Evolutionary conservation across 2,329 filamentous ascomycete genomes (phyloP), one percentile per base, ranked within the genome.

Genomic region (Stemphylium vesicarium): DNA sequence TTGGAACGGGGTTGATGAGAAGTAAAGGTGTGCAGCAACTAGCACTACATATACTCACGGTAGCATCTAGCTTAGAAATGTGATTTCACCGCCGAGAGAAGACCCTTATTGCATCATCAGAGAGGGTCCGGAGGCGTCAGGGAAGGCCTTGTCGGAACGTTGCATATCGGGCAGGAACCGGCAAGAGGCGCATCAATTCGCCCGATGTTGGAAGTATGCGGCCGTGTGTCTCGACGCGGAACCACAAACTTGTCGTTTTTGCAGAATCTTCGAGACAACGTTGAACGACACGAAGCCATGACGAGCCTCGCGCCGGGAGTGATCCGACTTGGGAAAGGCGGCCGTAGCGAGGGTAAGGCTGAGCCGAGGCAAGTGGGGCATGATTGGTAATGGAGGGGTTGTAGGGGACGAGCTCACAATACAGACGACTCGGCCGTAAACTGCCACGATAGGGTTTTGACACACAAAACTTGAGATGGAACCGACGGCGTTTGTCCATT

Each of bases 361-460:
- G 52, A 59, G 53, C 65, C 65, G 64, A 67, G 65, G 65, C 58
- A 68, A 64, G 64, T 64, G 64, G 65, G 65, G 60, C n/a, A 16
- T 32, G 45, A 57, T 59, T 63, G 53, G 57, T 58, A 56, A 62
- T 58, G 57, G 52, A 51, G 40, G 56, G 56, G 53, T 47, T 36
- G 9, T 32, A 22, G 18, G 20, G 32, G 29, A 41, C 22, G 36
- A 26, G 35, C 20, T 29, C 26, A 29, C 5, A 18, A 29, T 29
- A 15, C 22, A 51, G 22, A 31, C 24, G 20, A 13, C 35, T 26
- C 31, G 41, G 39, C 46, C 39, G 40, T 45, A 40, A 20, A 7
- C 31, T 37, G 31, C 18, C 2, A 53, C 12, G 15, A 22, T 40
- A 48, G 10, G 3, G 8, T 10, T 4, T 11, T 10, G 26, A 29